These are phyloP conservation scores for Globisporangium parvum DNA, from an alignment of 352 stramenopile genomes.

Conservation along the genomic window DNA sequence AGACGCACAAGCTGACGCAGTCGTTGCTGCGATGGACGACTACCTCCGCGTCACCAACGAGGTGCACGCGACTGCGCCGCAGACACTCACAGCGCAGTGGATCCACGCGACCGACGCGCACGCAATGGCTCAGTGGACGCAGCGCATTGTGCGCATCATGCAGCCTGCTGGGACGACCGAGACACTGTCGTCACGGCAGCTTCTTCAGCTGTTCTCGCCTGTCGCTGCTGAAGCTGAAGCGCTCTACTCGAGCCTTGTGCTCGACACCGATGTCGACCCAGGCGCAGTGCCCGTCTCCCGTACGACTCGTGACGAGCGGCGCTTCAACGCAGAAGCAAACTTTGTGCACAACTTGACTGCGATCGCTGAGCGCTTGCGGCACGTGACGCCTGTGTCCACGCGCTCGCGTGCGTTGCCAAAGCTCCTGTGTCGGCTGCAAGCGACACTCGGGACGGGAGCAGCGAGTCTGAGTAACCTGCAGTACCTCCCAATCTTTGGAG, in stretches of 20 bases:
- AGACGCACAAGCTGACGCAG: conserved; percentile 12
- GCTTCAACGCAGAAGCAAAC: conserved; percentile 24
- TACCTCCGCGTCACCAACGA: conserved; percentile 13
- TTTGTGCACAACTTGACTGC: conserved; percentile 28
- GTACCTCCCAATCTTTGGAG: conserved; percentile 14
- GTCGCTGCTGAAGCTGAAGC: neutral
- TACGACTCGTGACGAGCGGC: conserved; percentile 15
- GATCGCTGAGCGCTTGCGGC: conserved; percentile 26
- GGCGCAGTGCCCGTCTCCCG: neutral
- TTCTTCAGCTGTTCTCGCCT: conserved; percentile 14
- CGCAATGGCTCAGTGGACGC: conserved; percentile 9
- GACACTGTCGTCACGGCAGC: neutral
- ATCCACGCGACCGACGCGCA: conserved; percentile 16
- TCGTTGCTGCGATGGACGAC: conserved; percentile 21
- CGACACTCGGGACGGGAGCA: conserved; percentile 4
- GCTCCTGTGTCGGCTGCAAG: conserved; percentile 16
- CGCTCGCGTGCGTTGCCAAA: conserved; percentile 8
- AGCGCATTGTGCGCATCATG: conserved; percentile 8
- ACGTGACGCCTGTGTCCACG: conserved; percentile 12
- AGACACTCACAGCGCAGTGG: conserved; percentile 17
- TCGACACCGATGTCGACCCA: neutral
- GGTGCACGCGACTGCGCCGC: conserved; percentile 10
- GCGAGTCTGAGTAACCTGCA: neutral
- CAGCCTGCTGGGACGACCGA: neutral
- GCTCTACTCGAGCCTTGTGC: conserved; percentile 2